Base-by-base conservation (phyloP, 2,329 filamentous ascomycete genomes). In the Pochonia chlamydosporia region DNA sequence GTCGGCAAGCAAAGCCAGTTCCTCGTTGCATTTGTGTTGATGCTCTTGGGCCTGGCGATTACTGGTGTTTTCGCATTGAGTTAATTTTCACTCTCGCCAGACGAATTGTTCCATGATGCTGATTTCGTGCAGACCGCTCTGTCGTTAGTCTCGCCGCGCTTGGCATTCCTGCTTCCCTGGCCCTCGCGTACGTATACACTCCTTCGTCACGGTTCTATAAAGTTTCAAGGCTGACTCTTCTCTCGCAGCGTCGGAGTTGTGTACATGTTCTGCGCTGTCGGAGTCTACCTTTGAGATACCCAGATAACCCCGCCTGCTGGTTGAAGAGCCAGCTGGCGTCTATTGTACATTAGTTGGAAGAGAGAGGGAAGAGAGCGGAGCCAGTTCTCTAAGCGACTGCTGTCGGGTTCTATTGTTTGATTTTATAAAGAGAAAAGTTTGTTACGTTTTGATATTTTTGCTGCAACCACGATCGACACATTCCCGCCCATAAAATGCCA, bases 211-310 rank as follows among this genome's bases (percentile, higher is more conserved):
- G 9, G 3, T 23, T 24, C 20, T 39, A n/a, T 30, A 41, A 44
- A 25, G 14, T 28, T 28, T n/a, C 13, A 5, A 28, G 7, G 2
- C 20, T 35, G 3, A 28, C 21, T 58, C 23, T 11, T 25, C 2
- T n/a, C 18, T 24, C 21, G 10, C 62, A 96, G 92, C 43, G 87
- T 96, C 68, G 93, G 93, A 59, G 85, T 92, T 43, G 90, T 99
- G 40, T 96, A 93, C 72, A 96, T 96, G 86, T 97, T 99, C 72
- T 99, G 93, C 71, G 93, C 91, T 51, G 93, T 93, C 65, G 93
- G 93, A 66, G 93, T 99, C 64, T 97, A 99, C 83, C 89, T 99
- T 68, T 99, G 81, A 75, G 66, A 81, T 71, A 74, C 70, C 71
- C 67, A 59, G 54, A 51, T 63, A 26, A 31, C 18, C 9, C 18